Conservation (phyloP, 164 flowering plant genomes). For the Amborella trichopoda region DNA sequence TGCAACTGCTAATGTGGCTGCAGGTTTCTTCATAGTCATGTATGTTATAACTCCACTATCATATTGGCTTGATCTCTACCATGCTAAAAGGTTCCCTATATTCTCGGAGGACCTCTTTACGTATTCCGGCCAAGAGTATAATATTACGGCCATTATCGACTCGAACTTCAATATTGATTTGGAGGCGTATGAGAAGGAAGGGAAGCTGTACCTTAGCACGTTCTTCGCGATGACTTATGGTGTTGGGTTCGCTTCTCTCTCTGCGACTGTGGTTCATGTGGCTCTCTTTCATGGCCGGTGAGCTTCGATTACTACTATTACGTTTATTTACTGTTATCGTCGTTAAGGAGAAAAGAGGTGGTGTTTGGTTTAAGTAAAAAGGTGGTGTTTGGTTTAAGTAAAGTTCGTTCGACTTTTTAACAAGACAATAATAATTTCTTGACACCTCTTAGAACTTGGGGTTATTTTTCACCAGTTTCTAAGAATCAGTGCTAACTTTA, state of each 20-base stretch:
- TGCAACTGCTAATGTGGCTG: constrained; percentile 43
- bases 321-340: too few species aligned
- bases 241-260: constrained; percentile 42
- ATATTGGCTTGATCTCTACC: constrained; percentile 41
- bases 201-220: constrained; percentile 42
- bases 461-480: too few species aligned
- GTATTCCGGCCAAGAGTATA: constrained; percentile 31
- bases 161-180: constrained; percentile 36
- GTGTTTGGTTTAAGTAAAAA: too few species aligned
- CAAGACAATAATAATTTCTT: too few species aligned
- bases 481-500: too few species aligned
- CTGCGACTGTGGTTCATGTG: constrained; percentile 21
- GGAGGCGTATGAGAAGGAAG: constrained; percentile 30
- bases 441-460: too few species aligned
- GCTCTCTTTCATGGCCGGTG: constrained; percentile 60
- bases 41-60: constrained; percentile 38
- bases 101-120: constrained; percentile 48
- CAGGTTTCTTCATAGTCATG: constrained; percentile 30
- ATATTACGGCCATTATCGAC: constrained; percentile 36
- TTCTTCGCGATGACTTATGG: constrained; percentile 55
- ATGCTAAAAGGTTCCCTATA: constrained; percentile 45
- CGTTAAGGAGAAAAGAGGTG: too few species aligned
- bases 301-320: too few species aligned
- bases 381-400: too few species aligned
- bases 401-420: too few species aligned